A percentile compares a stretch with the other conserved stretches of the same genome.
Conservation (phyloP, 441 rosid genomes). For the Raphanus hybrid region DNA sequence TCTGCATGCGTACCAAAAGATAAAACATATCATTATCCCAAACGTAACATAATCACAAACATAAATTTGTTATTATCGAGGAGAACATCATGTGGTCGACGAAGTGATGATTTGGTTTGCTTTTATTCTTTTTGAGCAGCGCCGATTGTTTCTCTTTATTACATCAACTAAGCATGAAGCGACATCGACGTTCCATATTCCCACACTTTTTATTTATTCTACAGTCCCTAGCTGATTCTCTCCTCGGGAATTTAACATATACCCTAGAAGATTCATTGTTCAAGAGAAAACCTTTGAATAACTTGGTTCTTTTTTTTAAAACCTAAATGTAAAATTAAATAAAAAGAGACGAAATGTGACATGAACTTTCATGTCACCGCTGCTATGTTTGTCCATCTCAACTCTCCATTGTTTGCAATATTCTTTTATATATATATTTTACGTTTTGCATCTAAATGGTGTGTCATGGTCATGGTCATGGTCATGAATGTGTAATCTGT, state of each 20-base stretch:
- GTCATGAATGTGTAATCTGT: conserved; percentile 10
- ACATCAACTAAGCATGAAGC: conserved; percentile 56
- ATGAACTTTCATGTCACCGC: conserved; percentile 45
- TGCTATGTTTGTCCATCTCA: conserved; percentile 44
- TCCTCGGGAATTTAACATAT: conserved; percentile 69
- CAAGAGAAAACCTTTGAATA: conserved; percentile 40
- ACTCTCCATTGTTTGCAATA: conserved; percentile 27
- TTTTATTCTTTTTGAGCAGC: conserved; percentile 56
- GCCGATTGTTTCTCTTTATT: conserved; percentile 71
- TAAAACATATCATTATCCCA: neutral
- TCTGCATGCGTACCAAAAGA: conserved; percentile 47
- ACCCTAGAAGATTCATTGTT: conserved; percentile 38
- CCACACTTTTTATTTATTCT: conserved; percentile 34
- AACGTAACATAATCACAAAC: conserved; percentile 14
- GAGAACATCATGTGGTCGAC: conserved; percentile 40
- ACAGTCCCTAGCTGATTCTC: conserved; percentile 42
- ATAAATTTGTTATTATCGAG: conserved; percentile 33
- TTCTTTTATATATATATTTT: neutral
- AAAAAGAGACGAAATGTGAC: conserved; percentile 43
- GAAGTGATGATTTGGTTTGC: conserved; percentile 39
- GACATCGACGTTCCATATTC: conserved; percentile 62
- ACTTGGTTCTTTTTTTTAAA: conserved; percentile 19
- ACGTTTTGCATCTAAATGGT: conserved; percentile 8
- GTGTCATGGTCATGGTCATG: conserved; percentile 24
- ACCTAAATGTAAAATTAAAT: conserved; percentile 26